Evolutionary conservation across 129 eudicot species (phyloP).

Genomic region (Apium graveolens): DNA sequence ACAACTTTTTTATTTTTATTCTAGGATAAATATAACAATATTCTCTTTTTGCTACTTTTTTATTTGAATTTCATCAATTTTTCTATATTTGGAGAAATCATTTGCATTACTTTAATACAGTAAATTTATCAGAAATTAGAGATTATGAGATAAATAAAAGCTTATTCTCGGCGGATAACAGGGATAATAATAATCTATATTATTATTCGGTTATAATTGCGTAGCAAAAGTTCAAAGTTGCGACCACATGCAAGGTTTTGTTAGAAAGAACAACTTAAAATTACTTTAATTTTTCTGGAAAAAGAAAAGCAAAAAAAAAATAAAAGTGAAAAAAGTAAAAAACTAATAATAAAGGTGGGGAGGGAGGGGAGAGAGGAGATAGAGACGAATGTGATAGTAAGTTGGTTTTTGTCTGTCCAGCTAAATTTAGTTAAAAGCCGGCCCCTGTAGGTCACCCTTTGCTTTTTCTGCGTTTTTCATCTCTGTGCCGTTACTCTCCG

Average conservation of each 20-base stretch:
- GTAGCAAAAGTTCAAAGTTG: not conserved
- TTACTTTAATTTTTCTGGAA: not conserved
- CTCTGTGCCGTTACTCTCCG: slow-evolving; percentile 24
- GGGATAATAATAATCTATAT: not conserved
- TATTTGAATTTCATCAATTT: not conserved
- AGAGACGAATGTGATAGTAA: slow-evolving; percentile 54
- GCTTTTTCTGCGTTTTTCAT: slow-evolving; percentile 41
- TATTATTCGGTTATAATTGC: not conserved
- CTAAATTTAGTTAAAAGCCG: slow-evolving; percentile 90
- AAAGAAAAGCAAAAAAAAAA: not conserved
- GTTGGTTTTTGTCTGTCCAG: slow-evolving; percentile 75
- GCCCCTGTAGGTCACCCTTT: slow-evolving; percentile 52
- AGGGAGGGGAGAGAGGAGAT: slow-evolving; percentile 2
- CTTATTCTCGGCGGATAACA: not conserved
- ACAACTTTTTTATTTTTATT: slow-evolving; percentile 8
- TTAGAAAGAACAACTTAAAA: not conserved
- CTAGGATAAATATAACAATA: not conserved
- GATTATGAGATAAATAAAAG: too few relatives aligned
- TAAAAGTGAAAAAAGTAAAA: not conserved
- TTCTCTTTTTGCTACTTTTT: not conserved
- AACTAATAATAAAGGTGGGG: not conserved
- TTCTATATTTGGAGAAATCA: not conserved
- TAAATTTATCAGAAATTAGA: not conserved
- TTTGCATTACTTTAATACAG: not conserved
- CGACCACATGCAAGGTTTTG: not conserved